Conservation (phyloP, 208 protist genomes). For the Sergeia podlipaevii region DNA sequence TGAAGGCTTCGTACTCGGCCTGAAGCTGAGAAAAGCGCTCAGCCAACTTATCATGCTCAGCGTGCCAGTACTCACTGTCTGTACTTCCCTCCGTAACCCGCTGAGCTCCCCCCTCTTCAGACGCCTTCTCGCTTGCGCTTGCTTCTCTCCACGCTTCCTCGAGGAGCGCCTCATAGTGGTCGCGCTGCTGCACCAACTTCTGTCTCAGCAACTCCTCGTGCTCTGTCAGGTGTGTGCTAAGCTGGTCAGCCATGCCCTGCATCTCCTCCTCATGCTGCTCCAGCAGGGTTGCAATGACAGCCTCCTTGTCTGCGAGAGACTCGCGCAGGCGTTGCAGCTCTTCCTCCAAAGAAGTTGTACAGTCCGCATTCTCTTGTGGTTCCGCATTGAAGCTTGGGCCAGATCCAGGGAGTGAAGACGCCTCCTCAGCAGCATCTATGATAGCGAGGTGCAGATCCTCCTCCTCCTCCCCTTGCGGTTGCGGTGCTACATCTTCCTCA, state of each 20-base stretch:
- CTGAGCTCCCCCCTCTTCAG: conserved; percentile 1
- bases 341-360: not conserved
- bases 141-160: not conserved
- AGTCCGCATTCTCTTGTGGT: not conserved
- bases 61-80: conserved; percentile 13
- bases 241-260: conserved; percentile 8
- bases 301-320: conserved; percentile 1
- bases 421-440: not conserved
- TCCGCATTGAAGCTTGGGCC: not conserved
- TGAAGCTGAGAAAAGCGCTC: conserved; percentile 43
- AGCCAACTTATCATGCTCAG: conserved; percentile 24
- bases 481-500: not conserved
- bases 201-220: conserved; percentile 6
- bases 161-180: not conserved
- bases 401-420: no score
- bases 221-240: conserved; percentile 5
- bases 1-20: conserved; percentile 33
- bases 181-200: conserved; percentile 3
- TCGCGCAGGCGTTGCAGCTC: not conserved
- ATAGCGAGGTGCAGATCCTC: conserved; percentile 1
- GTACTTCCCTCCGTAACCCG: not conserved
- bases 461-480: not conserved
- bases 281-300: no score
- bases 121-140: not conserved
- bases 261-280: conserved; percentile 11